Base-by-base conservation (phyloP, 108 stramenopile species). In the Discostella stelligeroides region DNA sequence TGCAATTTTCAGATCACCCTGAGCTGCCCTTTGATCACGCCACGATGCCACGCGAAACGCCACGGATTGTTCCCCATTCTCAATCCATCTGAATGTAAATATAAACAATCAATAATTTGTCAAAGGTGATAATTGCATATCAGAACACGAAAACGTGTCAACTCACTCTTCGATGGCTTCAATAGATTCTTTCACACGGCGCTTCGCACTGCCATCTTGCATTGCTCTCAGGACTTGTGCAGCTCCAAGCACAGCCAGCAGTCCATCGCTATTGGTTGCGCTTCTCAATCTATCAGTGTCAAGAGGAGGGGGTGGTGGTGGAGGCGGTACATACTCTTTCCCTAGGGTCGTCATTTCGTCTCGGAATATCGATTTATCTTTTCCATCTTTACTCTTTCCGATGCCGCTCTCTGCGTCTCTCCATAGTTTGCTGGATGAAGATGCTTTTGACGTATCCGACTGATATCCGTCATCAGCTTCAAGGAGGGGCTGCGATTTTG, bases 11-110 rank as follows among this genome's bases (percentile, higher is more conserved):
- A 93, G 73, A 63, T 93, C 92, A 66, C 81, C 91, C 74, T 96
- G 91, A 20, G 92, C 94, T n/a, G 94, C 91, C 15, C 86, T 63
- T 68, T 91, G 91, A 70, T 94, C 85, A 40, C 91, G 71, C 95
- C 95, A 96, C 10, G 89, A 89, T 15, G 89, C 85, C 12, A 96
- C 73, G 7, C 95, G 89, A 73, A 94, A 96, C n/a, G 94, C 94
- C 58, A 95, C 88, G 2, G 85, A 87, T 60, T 91, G 86, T 67
- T 95, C 89, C 9, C 90, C 91, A 45, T 89, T 80, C 73, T 88
- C 84, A 23, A 90, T 82, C 94, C 94, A 95, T 70, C 75, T 83
- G 17, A 42, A 62, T 18, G 9, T 18, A 53, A 41, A 66, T 14
- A 50, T 20, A 24, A 13, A 49, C 18, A 40, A 51, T 47, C 24